Conservation (phyloP, 495 filamentous ascomycete genomes). For the Penicillium parvum region DNA sequence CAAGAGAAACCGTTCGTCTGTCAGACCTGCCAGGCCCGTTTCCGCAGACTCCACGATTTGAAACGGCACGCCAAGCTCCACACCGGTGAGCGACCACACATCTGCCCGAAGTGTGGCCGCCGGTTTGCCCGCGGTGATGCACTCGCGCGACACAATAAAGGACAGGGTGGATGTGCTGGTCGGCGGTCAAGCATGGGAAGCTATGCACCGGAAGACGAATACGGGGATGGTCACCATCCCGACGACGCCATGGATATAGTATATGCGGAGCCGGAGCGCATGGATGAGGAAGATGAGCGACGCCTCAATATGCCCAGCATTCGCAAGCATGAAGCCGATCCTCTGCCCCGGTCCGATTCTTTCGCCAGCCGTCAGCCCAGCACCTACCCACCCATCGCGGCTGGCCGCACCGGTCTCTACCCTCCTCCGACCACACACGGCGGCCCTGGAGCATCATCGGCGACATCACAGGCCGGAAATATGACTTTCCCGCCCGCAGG, state of each 20-base stretch:
- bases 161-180: conserved; percentile 91
- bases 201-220: conserved; percentile 76
- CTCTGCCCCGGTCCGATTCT: conserved; percentile 40
- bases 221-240: conserved; percentile 47
- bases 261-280: conserved; percentile 56
- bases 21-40: conserved; percentile 80
- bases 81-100: conserved; percentile 91
- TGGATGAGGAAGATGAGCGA: conserved; percentile 63
- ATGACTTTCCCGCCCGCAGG: conserved; percentile 45
- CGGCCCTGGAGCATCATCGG: conserved; percentile 47
- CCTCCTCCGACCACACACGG: conserved; percentile 51
- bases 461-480: conserved; percentile 48
- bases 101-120: conserved; percentile 88
- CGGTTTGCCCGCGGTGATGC: conserved; percentile 95
- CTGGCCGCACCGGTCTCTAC: conserved; percentile 49
- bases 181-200: conserved; percentile 81
- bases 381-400: conserved; percentile 73
- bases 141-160: conserved; percentile 90
- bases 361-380: conserved; percentile 57
- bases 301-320: conserved; percentile 65
- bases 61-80: conserved; percentile 96
- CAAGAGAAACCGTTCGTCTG: conserved; percentile 98
- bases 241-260: conserved; percentile 77
- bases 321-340: conserved; percentile 59
- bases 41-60: conserved; percentile 88